phyloP scores from a whole-genome alignment of 306 rosid genomes.

The Quillaja saponaria region DNA sequence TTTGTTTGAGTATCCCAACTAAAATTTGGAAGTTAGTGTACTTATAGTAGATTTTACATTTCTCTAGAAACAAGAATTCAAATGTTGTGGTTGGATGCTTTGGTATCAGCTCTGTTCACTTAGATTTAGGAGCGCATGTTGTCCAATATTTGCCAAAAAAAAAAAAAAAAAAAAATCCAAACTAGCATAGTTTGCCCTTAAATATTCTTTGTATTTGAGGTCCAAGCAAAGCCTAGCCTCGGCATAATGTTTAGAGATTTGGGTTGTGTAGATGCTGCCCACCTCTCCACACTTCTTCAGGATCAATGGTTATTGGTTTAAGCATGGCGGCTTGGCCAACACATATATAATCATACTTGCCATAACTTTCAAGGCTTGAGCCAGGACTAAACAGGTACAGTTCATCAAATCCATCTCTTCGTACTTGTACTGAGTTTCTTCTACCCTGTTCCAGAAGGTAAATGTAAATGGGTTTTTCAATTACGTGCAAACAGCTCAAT shows the following conservation, averaged over 20 bases:
- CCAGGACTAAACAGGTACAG: conserved; percentile 79
- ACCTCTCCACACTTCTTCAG: conserved; percentile 63
- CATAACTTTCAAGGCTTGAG: conserved; percentile 53
- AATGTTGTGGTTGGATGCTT: too few species aligned
- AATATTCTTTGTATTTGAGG: neutral
- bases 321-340: conserved; percentile 74
- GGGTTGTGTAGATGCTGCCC: conserved; percentile 69
- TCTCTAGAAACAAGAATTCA: too few species aligned
- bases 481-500: neutral
- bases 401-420: conserved; percentile 78
- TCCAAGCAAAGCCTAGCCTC: neutral
- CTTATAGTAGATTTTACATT: too few species aligned
- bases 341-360: conserved; percentile 63
- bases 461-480: neutral
- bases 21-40: neutral
- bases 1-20: neutral
- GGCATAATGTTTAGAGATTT: conserved; percentile 43
- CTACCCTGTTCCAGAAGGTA: conserved; percentile 65
- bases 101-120: too few species aligned
- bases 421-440: conserved; percentile 74
- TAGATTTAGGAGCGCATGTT: too few species aligned
- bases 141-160: too few species aligned
- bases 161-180: too few species aligned
- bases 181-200: too few species aligned
- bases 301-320: conserved; percentile 51